Evolutionary conservation across 1,284 basidiomycete genomes (phyloP).

Genomic region (Amylostereum areolatum): DNA sequence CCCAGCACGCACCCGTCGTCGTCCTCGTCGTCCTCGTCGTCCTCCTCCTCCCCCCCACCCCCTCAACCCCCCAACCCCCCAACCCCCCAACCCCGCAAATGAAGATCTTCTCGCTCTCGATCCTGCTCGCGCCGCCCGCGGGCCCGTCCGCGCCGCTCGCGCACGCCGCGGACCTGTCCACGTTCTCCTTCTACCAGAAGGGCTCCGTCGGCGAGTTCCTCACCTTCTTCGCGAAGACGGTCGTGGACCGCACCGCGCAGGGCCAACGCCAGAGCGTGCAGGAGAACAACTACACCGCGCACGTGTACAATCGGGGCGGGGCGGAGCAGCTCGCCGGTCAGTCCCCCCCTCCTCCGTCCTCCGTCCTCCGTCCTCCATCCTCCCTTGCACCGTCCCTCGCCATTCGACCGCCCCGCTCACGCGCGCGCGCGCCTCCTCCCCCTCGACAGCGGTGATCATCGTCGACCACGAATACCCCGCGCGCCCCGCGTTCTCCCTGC

Average conservation of each 20-base stretch:
- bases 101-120: constrained; percentile 69
- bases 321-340: constrained; percentile 74
- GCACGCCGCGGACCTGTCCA: constrained; percentile 79
- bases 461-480: constrained; percentile 96
- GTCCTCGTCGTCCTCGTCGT: too few species aligned
- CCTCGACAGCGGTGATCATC: constrained; percentile 76
- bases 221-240: constrained; percentile 88
- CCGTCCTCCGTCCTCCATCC: not conserved
- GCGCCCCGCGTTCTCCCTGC: constrained; percentile 91
- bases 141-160: constrained; percentile 62
- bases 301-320: constrained; percentile 86
- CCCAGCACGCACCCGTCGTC: too few species aligned
- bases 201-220: constrained; percentile 85
- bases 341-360: constrained; percentile 21
- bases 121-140: constrained; percentile 52
- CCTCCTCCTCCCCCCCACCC: too few species aligned
- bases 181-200: constrained; percentile 92
- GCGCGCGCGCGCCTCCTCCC: too few species aligned
- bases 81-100: constrained; percentile 31
- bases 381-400: too few species aligned
- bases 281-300: constrained; percentile 92
- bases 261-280: constrained; percentile 92
- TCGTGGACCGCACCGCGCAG: constrained; percentile 83
- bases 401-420: too few species aligned
- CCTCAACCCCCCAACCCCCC: not conserved